Evolutionary conservation across 176 grass and related monocot genomes (phyloP).

Genomic region (Musa acuminata): DNA sequence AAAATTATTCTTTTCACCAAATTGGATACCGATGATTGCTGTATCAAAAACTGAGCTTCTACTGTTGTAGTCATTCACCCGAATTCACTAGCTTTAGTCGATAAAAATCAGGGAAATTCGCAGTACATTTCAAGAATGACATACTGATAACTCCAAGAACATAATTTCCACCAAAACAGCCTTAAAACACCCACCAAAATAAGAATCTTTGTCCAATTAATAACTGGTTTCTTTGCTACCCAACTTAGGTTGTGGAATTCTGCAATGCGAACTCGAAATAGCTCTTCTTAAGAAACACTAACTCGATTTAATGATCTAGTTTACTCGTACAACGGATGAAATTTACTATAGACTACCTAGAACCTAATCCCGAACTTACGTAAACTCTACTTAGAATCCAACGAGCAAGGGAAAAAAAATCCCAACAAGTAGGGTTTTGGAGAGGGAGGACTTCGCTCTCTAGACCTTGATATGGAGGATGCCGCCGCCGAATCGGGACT

Average conservation of each 20-base stretch:
- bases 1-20: background rate
- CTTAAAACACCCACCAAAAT: no score
- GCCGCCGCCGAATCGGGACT: conserved; percentile 45
- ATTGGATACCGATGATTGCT: background rate
- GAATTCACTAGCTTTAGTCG: background rate
- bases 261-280: no score
- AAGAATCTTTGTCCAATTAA: no score
- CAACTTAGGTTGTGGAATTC: background rate
- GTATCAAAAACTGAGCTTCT: background rate
- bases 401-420: background rate
- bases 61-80: background rate
- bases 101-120: background rate
- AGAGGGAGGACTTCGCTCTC: background rate
- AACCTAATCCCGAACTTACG: background rate
- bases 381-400: background rate
- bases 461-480: conserved; percentile 55
- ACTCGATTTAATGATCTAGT: background rate
- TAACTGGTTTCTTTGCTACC: background rate
- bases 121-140: background rate
- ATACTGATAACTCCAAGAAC: no score
- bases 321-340: background rate
- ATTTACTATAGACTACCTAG: background rate
- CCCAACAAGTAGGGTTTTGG: background rate
- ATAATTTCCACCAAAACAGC: no score
- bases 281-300: background rate